Percentiles rank a stretch among this genome's conserved stretches.
Conservation (phyloP, 139 green algal genomes). For the Gonium pectorale region DNA sequence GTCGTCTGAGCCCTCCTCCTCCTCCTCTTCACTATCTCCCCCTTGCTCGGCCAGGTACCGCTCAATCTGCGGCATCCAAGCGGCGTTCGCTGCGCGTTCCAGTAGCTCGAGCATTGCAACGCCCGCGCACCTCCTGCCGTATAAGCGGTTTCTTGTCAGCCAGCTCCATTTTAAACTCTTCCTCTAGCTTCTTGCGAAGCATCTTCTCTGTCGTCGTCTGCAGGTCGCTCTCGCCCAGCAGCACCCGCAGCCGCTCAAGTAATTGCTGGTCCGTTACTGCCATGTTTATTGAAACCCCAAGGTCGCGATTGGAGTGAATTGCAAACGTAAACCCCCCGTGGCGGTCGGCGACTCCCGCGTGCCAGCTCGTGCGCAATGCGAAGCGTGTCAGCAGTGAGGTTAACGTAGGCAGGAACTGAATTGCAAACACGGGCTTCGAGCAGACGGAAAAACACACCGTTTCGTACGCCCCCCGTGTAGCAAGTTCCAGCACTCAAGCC, state of each 20-base stretch:
- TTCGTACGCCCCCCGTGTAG: no score
- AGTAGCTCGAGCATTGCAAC: not conserved
- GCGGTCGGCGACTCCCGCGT: no score
- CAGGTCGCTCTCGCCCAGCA: slow-evolving; percentile 67
- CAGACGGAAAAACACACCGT: no score
- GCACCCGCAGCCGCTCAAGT: slow-evolving; percentile 35
- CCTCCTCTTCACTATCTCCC: slow-evolving; percentile 40
- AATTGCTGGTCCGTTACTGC: slow-evolving; percentile 26
- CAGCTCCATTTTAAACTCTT: slow-evolving; percentile 69
- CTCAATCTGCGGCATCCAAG: slow-evolving; percentile 40
- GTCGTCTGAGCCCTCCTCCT: slow-evolving; percentile 38
- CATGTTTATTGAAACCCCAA: not conserved
- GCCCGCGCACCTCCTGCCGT: slow-evolving; percentile 48
- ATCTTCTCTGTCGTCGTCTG: slow-evolving; percentile 74
- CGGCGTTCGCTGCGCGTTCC: no score
- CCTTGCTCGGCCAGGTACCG: slow-evolving; percentile 43
- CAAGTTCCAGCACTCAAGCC: no score
- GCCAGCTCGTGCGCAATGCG: no score
- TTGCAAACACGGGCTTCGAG: no score
- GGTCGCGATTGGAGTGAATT: not conserved
- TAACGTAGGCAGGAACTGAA: no score
- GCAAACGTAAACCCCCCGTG: not conserved
- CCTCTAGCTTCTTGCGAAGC: slow-evolving; percentile 77
- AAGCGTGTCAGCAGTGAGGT: no score
- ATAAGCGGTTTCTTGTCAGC: slow-evolving; percentile 70